phyloP scores from a whole-genome alignment of 2,329 filamentous ascomycete species.

The Coniochaeta sp. region DNA sequence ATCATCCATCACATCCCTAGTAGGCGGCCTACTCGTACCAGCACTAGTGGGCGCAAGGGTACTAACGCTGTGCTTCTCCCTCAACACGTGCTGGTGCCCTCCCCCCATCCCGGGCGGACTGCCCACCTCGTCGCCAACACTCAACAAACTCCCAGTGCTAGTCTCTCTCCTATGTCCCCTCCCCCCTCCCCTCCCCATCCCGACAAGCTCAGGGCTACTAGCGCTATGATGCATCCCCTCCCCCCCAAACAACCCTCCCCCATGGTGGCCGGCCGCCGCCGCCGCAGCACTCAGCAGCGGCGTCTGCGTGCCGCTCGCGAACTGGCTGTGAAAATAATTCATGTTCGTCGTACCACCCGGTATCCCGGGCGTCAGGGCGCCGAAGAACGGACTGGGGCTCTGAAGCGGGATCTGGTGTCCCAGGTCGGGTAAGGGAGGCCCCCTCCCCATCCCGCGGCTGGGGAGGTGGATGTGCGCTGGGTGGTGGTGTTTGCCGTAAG shows the following conservation, averaged over 20 bases:
- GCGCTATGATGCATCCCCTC: background rate
- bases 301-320: slow-evolving; percentile 32
- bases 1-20: slow-evolving; percentile 39
- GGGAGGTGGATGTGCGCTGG: slow-evolving; percentile 30
- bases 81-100: slow-evolving; percentile 26
- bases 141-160: slow-evolving; percentile 4
- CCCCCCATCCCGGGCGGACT: slow-evolving; percentile 8
- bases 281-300: slow-evolving; percentile 34
- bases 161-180: slow-evolving; percentile 6
- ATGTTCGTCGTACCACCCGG: slow-evolving; percentile 70
- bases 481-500: slow-evolving; percentile 11
- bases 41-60: slow-evolving; percentile 51
- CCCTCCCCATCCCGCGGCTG: slow-evolving; percentile 24
- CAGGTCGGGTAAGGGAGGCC: slow-evolving; percentile 30
- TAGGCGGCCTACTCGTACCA: slow-evolving; percentile 49
- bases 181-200: background rate
- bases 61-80: slow-evolving; percentile 57
- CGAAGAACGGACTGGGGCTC: slow-evolving; percentile 44
- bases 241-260: background rate
- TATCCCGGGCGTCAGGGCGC: slow-evolving; percentile 50
- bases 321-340: slow-evolving; percentile 75
- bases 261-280: slow-evolving; percentile 1
- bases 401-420: slow-evolving; percentile 15
- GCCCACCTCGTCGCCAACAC: slow-evolving; percentile 7
- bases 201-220: background rate